Base-by-base conservation (phyloP, 352 stramenopile species). In the Globisporangium polare region DNA sequence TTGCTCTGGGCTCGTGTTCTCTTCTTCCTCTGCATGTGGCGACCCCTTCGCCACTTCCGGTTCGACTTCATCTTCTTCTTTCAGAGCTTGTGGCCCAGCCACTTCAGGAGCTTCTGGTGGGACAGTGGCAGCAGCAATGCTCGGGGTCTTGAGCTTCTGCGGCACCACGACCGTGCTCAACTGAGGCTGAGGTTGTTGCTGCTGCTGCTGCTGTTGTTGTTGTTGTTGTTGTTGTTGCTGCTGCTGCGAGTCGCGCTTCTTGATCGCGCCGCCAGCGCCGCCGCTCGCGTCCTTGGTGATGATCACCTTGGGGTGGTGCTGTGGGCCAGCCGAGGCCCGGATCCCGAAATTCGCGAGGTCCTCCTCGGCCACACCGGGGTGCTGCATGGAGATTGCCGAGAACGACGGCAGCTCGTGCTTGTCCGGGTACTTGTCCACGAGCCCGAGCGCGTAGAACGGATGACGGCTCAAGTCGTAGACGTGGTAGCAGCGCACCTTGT, bases 401-500 rank as follows among this genome's bases (percentile, higher is more conserved):
- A 67, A 59, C 26, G 62, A 67, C 31, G 62, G 62, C 24, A 67
- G 49, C n/a, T 67, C 62, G 49, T 63, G 39, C 43, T 66, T 62
- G 4, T 52, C 31, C 22, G 66, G 57, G 56, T 72, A 72, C 52
- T 56, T 62, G 24, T 57, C 35, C 9, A 61, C 62, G n/a, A 69
- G 37, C 6, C 57, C 55, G n/a, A 69, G 52, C 13, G 43, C 55
- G 45, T 69, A 72, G 53, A 72, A 72, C 13, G 66, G 66, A 26
- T 72, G 66, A 9, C 49, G 37, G 0, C 31, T 33, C 20, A 66
- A 45, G 41, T 65, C 52, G 45, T 63, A 60, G 17, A 72, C 66
- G 29, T 69, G 64, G 56, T 69, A 72, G 26, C 64, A 45, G 17
- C 66, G 66, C 58, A 69, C 52, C 5, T 64, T 58, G 53, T 80